Evolutionary conservation across 495 filamentous ascomycete genomes (phyloP).

Genomic region (Neurospora tetraspora): DNA sequence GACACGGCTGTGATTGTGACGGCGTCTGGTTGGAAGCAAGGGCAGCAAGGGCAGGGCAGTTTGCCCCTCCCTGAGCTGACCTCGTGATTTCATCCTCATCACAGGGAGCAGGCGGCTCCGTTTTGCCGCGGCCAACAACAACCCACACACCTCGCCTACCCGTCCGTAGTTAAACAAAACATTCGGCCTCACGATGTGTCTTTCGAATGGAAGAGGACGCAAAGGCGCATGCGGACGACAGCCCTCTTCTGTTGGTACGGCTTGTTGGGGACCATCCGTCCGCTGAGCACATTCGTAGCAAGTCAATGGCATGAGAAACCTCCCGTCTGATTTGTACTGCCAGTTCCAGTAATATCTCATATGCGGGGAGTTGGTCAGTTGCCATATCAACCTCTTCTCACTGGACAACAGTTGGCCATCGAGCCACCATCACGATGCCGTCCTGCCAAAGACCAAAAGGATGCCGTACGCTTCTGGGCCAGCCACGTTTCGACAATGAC

Average conservation of each 20-base stretch:
- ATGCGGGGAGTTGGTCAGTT: neutral
- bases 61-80: slow-evolving; percentile 12
- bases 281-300: neutral
- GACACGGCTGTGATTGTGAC: slow-evolving; percentile 16
- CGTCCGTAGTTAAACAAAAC: neutral
- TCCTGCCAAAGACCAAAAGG: neutral
- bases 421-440: neutral
- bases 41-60: neutral
- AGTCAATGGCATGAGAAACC: neutral
- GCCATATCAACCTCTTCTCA: neutral
- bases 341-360: neutral
- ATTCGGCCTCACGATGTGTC: neutral
- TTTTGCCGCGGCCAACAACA: slow-evolving; percentile 16
- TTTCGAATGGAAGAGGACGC: neutral
- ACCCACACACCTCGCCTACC: neutral
- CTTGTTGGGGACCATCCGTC: neutral
- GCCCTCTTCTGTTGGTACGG: neutral
- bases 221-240: neutral
- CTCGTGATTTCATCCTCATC: slow-evolving; percentile 21
- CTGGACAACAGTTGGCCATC: neutral
- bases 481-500: neutral
- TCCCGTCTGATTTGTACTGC: neutral
- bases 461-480: neutral
- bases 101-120: slow-evolving; percentile 12
- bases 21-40: slow-evolving; percentile 3